phyloP scores from a whole-genome alignment of 805 yeast species.

The Candida stauntonica region DNA sequence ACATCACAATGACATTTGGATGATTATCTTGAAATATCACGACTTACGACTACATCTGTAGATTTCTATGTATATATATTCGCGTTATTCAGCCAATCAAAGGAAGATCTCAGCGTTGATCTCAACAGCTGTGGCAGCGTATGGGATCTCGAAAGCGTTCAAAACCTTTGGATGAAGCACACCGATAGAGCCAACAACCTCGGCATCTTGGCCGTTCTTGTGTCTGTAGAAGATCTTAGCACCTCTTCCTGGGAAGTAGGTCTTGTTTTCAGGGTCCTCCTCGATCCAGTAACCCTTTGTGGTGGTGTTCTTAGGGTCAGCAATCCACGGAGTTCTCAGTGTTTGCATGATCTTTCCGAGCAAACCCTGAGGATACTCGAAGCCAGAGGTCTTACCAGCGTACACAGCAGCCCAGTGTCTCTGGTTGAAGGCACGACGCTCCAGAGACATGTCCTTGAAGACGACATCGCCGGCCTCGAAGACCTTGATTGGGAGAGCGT shows the following conservation, averaged over 20 bases:
- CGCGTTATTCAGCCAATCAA: conserved; percentile 37
- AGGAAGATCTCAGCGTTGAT: conserved; percentile 84
- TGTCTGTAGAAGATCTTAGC: conserved; percentile 79
- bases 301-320: conserved; percentile 38
- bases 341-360: conserved; percentile 95
- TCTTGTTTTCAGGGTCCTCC: conserved; percentile 58
- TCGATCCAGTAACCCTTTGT: conserved; percentile 86
- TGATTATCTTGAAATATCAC: conserved; percentile 3
- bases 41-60: too few species aligned
- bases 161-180: conserved; percentile 94
- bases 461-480: conserved; percentile 96
- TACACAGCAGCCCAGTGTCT: conserved; percentile 93
- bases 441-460: conserved; percentile 70
- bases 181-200: conserved; percentile 79
- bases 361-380: conserved; percentile 91
- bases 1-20: conserved; percentile 24
- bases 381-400: conserved; percentile 94
- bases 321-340: conserved; percentile 82
- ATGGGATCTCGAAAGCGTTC: conserved; percentile 81
- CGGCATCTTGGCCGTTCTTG: conserved; percentile 50
- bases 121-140: conserved; percentile 89
- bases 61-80: too few species aligned
- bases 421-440: conserved; percentile 87
- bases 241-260: conserved; percentile 96
- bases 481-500: conserved; percentile 89